phyloP scores from a whole-genome alignment of 192 early-diverging fungal species.

The Allomyces javanicus region DNA sequence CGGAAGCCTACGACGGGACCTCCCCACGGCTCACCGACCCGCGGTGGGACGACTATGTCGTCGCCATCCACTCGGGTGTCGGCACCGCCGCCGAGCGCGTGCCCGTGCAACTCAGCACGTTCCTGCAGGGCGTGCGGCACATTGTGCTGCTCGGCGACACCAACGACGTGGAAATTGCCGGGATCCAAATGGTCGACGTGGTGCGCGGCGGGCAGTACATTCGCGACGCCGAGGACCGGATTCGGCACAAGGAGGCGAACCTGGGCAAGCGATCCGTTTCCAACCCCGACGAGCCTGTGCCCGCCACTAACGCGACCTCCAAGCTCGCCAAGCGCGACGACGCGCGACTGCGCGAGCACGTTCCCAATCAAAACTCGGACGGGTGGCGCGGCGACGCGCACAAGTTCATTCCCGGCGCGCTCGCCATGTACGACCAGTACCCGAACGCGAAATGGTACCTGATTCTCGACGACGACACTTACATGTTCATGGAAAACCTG shows the following conservation, averaged over 20 bases:
- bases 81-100: neutral
- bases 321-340: too few species aligned
- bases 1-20: too few species aligned
- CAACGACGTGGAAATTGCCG: neutral
- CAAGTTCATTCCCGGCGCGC: constrained; percentile 20
- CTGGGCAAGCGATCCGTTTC: neutral
- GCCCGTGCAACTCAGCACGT: neutral
- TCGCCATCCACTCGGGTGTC: neutral
- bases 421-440: constrained; percentile 6
- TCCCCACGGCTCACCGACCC: neutral
- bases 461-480: constrained; percentile 20
- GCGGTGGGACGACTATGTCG: neutral
- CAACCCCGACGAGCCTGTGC: neutral
- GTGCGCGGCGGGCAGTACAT: neutral
- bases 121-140: neutral
- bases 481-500: constrained; percentile 9
- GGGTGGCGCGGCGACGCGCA: constrained; percentile 21
- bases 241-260: too few species aligned
- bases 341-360: neutral
- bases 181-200: neutral
- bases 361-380: neutral
- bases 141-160: neutral
- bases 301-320: neutral
- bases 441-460: constrained; percentile 21
- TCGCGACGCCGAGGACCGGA: too few species aligned